These are phyloP conservation scores for Verticillium nonalfalfae DNA, from an alignment of 2,329 filamentous ascomycete species.

Conservation along the genomic window DNA sequence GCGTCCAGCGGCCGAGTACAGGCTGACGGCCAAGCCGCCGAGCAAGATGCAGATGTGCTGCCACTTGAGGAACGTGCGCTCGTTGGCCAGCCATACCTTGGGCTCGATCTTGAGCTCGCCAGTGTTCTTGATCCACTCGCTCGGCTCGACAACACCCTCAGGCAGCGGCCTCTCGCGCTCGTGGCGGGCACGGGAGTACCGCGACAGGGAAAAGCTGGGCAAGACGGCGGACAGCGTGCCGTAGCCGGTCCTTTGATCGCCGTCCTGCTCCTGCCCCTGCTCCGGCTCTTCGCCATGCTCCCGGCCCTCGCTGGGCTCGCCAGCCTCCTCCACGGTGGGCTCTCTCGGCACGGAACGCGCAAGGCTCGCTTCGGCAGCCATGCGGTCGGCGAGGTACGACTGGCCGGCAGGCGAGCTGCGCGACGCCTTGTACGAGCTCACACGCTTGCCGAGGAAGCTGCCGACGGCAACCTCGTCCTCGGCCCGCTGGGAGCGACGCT, in stretches of 20 bases:
- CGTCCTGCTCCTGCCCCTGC: constrained; percentile 21
- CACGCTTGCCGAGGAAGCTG: constrained; percentile 65
- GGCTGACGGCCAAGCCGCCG: constrained; percentile 71
- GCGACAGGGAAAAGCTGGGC: constrained; percentile 75
- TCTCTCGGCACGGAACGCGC: constrained; percentile 17
- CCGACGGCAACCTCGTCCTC: constrained; percentile 88
- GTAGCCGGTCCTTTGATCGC: constrained; percentile 33
- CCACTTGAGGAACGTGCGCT: constrained; percentile 98
- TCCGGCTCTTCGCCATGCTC: constrained; percentile 3
- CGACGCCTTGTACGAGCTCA: constrained; percentile 45
- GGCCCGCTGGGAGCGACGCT: constrained; percentile 70
- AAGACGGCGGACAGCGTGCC: constrained; percentile 65
- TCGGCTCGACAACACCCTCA: constrained; percentile 81
- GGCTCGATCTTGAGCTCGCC: constrained; percentile 90
- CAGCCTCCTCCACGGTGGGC: constrained; percentile 9
- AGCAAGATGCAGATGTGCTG: constrained; percentile 90
- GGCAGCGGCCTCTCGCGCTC: constrained; percentile 55
- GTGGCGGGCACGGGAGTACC: constrained; percentile 58
- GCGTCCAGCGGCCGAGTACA: constrained; percentile 83
- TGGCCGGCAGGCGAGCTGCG: constrained; percentile 63
- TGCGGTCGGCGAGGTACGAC: constrained; percentile 54
- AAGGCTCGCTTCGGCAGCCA: constrained; percentile 37
- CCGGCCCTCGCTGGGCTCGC: constrained; percentile 16
- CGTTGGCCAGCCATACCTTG: constrained; percentile 98
- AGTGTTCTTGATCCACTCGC: constrained; percentile 87